Evolutionary conservation across 352 stramenopile species (phyloP).

Genomic region (Pythium pyrilobum): DNA sequence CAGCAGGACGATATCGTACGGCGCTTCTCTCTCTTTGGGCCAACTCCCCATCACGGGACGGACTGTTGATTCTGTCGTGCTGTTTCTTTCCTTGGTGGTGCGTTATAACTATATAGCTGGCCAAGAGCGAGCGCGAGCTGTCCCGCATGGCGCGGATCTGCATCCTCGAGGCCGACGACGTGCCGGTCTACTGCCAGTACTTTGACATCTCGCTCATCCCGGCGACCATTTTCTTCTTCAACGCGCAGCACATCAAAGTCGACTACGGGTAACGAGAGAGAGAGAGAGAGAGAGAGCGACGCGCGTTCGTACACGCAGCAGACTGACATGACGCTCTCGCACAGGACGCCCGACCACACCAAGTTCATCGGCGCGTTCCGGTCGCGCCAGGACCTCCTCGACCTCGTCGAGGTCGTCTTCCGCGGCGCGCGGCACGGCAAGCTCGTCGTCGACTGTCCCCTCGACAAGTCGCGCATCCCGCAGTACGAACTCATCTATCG

Average conservation of each 20-base stretch:
- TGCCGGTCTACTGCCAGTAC: constrained; percentile 84
- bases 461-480: constrained; percentile 70
- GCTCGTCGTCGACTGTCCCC: constrained; percentile 73
- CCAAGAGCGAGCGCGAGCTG: constrained; percentile 68
- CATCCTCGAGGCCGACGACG: constrained; percentile 61
- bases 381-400: constrained; percentile 76
- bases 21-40: background rate
- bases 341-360: constrained; percentile 78
- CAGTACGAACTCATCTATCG: constrained; percentile 83
- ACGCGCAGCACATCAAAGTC: constrained; percentile 87
- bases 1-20: constrained; percentile 83
- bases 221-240: constrained; percentile 85
- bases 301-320: no score
- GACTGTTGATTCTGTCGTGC: no score
- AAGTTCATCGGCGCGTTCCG: constrained; percentile 86
- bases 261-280: constrained; percentile 70
- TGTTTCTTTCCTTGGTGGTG: no score
- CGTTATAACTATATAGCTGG: constrained; percentile 32
- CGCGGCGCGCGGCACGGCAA: constrained; percentile 74
- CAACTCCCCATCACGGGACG: background rate
- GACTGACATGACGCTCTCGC: no score
- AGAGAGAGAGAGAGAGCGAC: no score
- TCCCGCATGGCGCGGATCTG: constrained; percentile 75
- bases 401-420: constrained; percentile 86
- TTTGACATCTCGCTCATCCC: constrained; percentile 87